A percentile compares a stretch with the other conserved stretches of the same genome.
These are phyloP conservation scores for Lachancea fermentati DNA, from an alignment of 805 yeast species.

Conservation along the genomic window DNA sequence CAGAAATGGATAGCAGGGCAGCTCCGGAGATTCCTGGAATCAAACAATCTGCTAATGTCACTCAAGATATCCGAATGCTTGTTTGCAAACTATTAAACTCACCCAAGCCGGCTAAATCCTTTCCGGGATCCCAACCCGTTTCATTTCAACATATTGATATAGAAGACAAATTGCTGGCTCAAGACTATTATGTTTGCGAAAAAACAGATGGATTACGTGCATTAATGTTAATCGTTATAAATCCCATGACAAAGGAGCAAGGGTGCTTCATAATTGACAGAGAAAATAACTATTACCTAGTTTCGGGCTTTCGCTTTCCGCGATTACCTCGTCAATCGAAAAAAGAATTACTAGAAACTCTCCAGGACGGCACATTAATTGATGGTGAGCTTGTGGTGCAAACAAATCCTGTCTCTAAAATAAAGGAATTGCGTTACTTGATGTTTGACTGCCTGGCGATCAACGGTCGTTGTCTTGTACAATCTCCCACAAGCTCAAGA, in stretches of 20 bases:
- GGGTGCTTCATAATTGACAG: slow-evolving; percentile 86
- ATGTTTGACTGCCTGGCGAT: slow-evolving; percentile 89
- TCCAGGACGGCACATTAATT: slow-evolving; percentile 81
- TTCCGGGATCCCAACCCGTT: slow-evolving; percentile 95
- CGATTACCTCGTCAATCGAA: slow-evolving; percentile 31
- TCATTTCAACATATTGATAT: slow-evolving; percentile 78
- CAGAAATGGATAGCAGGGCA: slow-evolving; percentile 5
- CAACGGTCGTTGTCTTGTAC: slow-evolving; percentile 66
- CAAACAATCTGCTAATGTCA: slow-evolving; percentile 64
- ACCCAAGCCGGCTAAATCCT: slow-evolving; percentile 42
- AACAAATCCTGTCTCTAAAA: slow-evolving; percentile 45
- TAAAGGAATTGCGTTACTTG: slow-evolving; percentile 67
- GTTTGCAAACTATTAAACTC: slow-evolving; percentile 59
- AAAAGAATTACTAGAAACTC: slow-evolving; percentile 36
- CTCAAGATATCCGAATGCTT: slow-evolving; percentile 59
- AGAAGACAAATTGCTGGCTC: slow-evolving; percentile 48
- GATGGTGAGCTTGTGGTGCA: slow-evolving; percentile 93
- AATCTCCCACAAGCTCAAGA: slow-evolving; percentile 70
- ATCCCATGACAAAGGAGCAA: slow-evolving; percentile 72
- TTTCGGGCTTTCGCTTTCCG: slow-evolving; percentile 85
- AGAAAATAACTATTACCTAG: slow-evolving; percentile 76
- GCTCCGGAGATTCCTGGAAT: slow-evolving; percentile 88
- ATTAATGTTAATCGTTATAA: slow-evolving; percentile 56
- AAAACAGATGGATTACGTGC: slow-evolving; percentile 92
- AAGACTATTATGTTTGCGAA: slow-evolving; percentile 92